phyloP scores from a whole-genome alignment of 805 yeast genomes.

The Limtongia smithiae region DNA sequence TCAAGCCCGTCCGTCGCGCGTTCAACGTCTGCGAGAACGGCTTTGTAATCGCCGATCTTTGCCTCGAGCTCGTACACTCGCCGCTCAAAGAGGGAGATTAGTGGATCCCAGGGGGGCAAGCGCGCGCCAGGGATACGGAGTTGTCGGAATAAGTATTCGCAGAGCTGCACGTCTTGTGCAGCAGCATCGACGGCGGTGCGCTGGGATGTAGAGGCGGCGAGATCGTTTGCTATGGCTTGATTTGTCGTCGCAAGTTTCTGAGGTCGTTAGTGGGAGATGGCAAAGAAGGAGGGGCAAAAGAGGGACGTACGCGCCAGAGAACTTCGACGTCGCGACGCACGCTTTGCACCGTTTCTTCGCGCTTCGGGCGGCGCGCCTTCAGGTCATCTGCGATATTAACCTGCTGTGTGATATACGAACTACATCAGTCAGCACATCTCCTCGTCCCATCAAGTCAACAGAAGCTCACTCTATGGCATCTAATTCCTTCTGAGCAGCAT shows the following conservation, averaged over 20 bases:
- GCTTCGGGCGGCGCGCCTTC: conserved; percentile 41
- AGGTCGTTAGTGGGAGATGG: conserved; percentile 19
- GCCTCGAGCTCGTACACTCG: conserved; percentile 43
- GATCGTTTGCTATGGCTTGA: conserved; percentile 24
- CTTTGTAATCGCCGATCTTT: conserved; percentile 50
- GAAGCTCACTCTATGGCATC: conserved; percentile 46
- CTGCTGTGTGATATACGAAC: conserved; percentile 51
- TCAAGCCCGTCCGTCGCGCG: conserved; percentile 48
- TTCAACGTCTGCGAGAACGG: conserved; percentile 50
- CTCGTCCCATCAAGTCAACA: neutral
- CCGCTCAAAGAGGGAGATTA: conserved; percentile 50
- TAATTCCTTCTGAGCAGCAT: conserved; percentile 49
- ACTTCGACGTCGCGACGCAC: conserved; percentile 56
- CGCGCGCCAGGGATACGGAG: conserved; percentile 26
- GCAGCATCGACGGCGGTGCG: conserved; percentile 20
- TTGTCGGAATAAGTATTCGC: conserved; percentile 22
- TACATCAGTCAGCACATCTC: neutral
- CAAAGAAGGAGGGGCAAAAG: neutral
- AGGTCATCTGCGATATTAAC: conserved; percentile 51
- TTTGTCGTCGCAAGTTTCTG: conserved; percentile 34
- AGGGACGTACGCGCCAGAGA: conserved; percentile 38
- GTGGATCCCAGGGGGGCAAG: conserved; percentile 44
- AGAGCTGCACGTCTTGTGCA: conserved; percentile 19
- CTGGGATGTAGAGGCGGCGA: conserved; percentile 16
- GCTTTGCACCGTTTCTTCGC: conserved; percentile 46